Base-by-base conservation (phyloP, 305 asterid species). In the Rubia tinctorum region DNA sequence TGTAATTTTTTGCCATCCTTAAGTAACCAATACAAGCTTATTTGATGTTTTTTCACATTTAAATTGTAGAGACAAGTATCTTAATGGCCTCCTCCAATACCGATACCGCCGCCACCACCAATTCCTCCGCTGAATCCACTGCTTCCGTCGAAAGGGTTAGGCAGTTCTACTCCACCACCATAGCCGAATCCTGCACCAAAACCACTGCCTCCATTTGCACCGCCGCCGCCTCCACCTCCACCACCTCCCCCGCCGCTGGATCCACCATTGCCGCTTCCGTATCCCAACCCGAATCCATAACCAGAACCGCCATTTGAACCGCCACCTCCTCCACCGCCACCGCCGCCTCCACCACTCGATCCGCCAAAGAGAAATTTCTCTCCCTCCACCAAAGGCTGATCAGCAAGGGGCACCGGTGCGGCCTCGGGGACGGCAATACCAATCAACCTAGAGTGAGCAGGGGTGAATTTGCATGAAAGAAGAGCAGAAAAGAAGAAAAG, bases 241-340 rank as follows among this genome's bases (percentile, higher is more conserved):
- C 69, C 69, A 0, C 69, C 51, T 15, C 69, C 69, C 0, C 69
- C 69, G 3, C 11, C 23, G 5, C 69, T 45, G 9, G 23, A 65
- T 7, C 69, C 69, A 4, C 49, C 69, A 27, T 12, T 15, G 27
- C 49, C 69, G 14, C 51, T 45, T 18, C 69, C 69, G 8, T 66
- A 66, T 0, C 69, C 69, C 51, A 66, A 59, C 13, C 65, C 65
- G 12, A 59, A 58, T 3, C 73, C 67, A 11, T 14, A 34, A 10
- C 78, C 78, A 20, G 11, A 42, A 8, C 78, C 78, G 6, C 8
- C 0, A 6, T 72, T 71, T 0, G 17, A 23, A 2, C 78, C 77
- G 7, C 59, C 59, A 4, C n/a, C n/a, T n/a, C 59, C 59, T 5
- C 59, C 59, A 0, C 59, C 59, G 17, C 59, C 59, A 9, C 59